Base-by-base conservation (phyloP, 768 basidiomycete genomes). In the Rhodotorula sphaerocarpa region DNA sequence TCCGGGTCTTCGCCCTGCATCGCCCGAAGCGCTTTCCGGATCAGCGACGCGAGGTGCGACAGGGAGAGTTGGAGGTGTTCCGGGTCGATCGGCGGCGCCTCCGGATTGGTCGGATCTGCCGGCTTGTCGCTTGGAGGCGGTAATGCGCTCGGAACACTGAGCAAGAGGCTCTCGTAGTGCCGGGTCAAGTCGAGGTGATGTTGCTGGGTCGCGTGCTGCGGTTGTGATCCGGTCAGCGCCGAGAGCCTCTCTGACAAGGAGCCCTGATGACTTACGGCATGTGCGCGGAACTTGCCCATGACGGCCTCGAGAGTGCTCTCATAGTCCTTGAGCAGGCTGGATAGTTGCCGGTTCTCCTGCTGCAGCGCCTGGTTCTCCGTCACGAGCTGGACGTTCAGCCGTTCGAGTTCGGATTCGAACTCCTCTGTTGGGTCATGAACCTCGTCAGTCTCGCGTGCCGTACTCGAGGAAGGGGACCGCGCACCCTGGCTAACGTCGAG, bases 261-360 rank as follows among this genome's bases (percentile, higher is more conserved):
- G n/a, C n/a, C n/a, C n/a, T n/a, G n/a, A n/a, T n/a, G 50, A 80
- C 88, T 72, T 71, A 93, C 91, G 18, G 89, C 84, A 73, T 96
- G 86, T 61, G 85, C 86, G 62, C 92, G 82, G 74, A 97, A 96
- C 76, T 96, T 96, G 55, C 84, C 78, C 95, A 99, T 97, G 73
- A 97, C 88, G 33, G 85, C 91, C 71, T 96, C 92, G 79, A 99
- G 81, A 5, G 92, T 95, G 57, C 80, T 79, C 74, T 97, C 92
- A 74, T 97, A 93, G 75, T 99, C 95, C 73, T 91, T 92, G 59
- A 97, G 79, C 31, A 99, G 79, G 31, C 83, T 70, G 68, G 85
- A 86, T 34, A 97, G 81, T 73, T 97, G 93, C 74, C 88, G 91
- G 79, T 99, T 97, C 76, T 99, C 95, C 65, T 96, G 86, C 52